Conservation (phyloP, 2,329 filamentous ascomycete species). For the Claviceps quebecensis region DNA sequence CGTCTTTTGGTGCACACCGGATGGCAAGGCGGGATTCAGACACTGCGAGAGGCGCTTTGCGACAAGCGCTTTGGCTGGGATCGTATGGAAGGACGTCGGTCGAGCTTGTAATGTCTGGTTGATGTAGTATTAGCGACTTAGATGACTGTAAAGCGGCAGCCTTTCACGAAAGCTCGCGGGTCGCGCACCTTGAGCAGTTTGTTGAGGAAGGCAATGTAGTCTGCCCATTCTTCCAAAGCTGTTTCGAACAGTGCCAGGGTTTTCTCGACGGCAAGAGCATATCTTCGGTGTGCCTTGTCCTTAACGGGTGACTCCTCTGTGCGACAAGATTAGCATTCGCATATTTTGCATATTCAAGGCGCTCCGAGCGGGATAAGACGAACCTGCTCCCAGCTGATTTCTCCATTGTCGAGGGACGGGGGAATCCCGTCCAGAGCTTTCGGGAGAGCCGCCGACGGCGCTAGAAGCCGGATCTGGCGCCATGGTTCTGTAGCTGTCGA, state of each 20-base stretch:
- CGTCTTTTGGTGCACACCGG: conserved; percentile 93
- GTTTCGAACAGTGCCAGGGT: conserved; percentile 84
- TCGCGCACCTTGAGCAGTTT: conserved; percentile 65
- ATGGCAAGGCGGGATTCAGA: conserved; percentile 81
- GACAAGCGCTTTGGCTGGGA: conserved; percentile 72
- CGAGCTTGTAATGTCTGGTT: conserved; percentile 73
- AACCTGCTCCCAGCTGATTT: conserved; percentile 65
- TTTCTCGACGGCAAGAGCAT: conserved; percentile 77
- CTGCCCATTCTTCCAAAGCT: conserved; percentile 93
- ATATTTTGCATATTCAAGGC: background rate
- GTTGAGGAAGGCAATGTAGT: conserved; percentile 95
- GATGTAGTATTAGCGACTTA: conserved; percentile 1
- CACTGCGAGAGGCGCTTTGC: conserved; percentile 91
- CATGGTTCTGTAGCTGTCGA: conserved; percentile 31
- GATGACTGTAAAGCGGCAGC: background rate
- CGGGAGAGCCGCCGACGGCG: conserved; percentile 54
- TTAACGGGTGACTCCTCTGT: conserved; percentile 41
- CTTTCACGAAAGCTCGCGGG: background rate
- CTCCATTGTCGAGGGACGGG: conserved; percentile 64
- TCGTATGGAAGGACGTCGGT: conserved; percentile 52
- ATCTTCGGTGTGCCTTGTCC: conserved; percentile 68
- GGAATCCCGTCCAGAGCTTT: conserved; percentile 71
- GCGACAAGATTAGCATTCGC: conserved; percentile 2
- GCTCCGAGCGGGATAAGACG: conserved; percentile 15
- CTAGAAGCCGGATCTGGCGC: conserved; percentile 45